Conservation (phyloP, 116 monocot genomes). For the Dioscorea cayenensis region DNA sequence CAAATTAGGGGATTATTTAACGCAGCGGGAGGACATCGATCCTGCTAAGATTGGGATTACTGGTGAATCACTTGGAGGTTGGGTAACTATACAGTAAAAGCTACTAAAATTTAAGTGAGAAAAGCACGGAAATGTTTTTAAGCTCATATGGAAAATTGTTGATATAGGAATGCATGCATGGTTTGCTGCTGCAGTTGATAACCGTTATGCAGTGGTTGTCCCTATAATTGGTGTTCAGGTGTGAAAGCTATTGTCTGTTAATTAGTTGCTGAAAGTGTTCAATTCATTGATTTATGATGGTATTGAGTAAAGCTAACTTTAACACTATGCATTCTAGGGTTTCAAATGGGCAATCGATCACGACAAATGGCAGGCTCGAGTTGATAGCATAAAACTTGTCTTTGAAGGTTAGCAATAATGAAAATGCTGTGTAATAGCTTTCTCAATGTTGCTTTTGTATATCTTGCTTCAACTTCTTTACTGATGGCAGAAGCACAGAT, state of each 20-base stretch:
- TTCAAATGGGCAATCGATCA: conserved; percentile 92
- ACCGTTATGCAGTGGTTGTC: conserved; percentile 76
- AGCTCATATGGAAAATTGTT: conserved; percentile 9
- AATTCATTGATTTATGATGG: background rate
- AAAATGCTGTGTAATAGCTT: background rate
- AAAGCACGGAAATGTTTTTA: background rate
- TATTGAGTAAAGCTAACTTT: background rate
- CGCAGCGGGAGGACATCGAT: conserved; percentile 77
- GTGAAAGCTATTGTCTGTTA: conserved; percentile 1
- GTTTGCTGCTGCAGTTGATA: conserved; percentile 85
- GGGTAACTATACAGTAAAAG: background rate
- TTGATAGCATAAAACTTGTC: conserved; percentile 72
- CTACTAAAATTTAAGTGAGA: background rate
- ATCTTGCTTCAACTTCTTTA: background rate
- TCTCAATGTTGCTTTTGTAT: conserved; percentile 11
- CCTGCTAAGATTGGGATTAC: conserved; percentile 80
- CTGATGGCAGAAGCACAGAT: conserved; percentile 59
- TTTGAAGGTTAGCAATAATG: conserved; percentile 67
- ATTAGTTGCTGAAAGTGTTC: background rate
- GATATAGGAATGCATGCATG: conserved; percentile 98
- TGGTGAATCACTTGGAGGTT: conserved; percentile 99
- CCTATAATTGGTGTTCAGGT: conserved; percentile 99
- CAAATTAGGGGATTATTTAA: conserved; percentile 91
- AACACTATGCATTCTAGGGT: conserved; percentile 34
- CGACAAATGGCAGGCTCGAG: conserved; percentile 88